Evolutionary conservation across 2,329 filamentous ascomycete genomes (phyloP), one percentile per base, ranked within the genome.

Genomic region (Aspergillus tubingensis): DNA sequence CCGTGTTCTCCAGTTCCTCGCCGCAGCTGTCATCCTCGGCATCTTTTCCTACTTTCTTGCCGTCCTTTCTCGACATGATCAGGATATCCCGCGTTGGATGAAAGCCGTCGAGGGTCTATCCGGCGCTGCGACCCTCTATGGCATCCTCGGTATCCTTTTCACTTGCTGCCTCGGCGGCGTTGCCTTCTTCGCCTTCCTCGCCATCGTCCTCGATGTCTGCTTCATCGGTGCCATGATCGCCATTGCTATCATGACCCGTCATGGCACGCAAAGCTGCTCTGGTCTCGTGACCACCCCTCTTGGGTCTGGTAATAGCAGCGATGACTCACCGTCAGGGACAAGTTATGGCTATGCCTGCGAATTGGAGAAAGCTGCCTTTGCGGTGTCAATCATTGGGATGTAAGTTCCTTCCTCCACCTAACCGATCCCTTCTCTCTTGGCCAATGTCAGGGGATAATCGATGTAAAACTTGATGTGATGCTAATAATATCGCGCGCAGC

Each of bases 1-100:
- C 70, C 91, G 94, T 67, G 78, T 84, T 65, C 78, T 96, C 59
- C 86, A 91, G 70, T 89, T 96, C 76, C 82, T 85, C 72, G 91
- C 87, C 74, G 83, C 89, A 8, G 86, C 83, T 61, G 83, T 96
- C 66, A 85, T 94, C 62, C 85, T 97, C 63, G 89, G 85, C 67
- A 85, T 95, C 70, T 93, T 89, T 82, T 88, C 88, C 53, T 96
- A 96, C 82, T 96, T 92, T 82, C 86, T 97, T 53, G 86, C 89
- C 8, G 84, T 89, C 8, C 85, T 93, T 13, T 75, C 84, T 63
- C 85, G 88, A 70, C 86, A 91, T 77, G 70, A 87, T 67, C 75
- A 88, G 13, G 59, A 71, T 60, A 92, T 93, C 66, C 81, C 84
- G 17, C 85, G 77, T 67, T 88, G 85, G 79, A 79, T 89, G 61